Evolutionary conservation across 208 protist genomes (phyloP).

Genomic region (Trichomonas gallinae): DNA sequence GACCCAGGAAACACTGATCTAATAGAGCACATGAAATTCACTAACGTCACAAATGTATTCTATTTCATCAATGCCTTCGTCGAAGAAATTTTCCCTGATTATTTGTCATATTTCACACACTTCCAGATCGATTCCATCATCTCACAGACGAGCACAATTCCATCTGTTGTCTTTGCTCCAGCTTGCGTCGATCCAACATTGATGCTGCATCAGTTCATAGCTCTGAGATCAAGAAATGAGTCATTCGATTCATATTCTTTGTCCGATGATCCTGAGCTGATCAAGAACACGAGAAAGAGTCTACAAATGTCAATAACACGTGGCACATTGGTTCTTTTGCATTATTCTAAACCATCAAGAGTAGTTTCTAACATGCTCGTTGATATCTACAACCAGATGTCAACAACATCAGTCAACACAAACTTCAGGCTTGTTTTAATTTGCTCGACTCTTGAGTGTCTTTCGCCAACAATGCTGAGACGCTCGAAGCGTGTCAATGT

Average conservation of each 20-base stretch:
- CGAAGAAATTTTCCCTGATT: not conserved
- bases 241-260: not conserved
- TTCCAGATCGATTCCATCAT: not conserved
- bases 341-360: not conserved
- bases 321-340: not conserved
- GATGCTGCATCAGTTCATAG: not conserved
- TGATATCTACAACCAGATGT: not conserved
- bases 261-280: not conserved
- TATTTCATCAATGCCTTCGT: not conserved
- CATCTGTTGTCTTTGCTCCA: not conserved
- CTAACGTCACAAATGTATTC: slow-evolving; percentile 10
- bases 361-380: not conserved
- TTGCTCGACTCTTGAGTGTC: not conserved
- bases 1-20: not conserved
- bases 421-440: not conserved
- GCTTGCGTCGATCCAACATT: not conserved
- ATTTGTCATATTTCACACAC: not conserved
- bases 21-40: slow-evolving; percentile 13
- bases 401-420: not conserved
- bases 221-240: not conserved
- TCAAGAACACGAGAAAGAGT: not conserved
- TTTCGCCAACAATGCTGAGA: not conserved
- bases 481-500: not conserved
- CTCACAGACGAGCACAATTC: not conserved
- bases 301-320: not conserved